Conservation (phyloP, 352 stramenopile genomes). For the Globisporangium alternatum region DNA sequence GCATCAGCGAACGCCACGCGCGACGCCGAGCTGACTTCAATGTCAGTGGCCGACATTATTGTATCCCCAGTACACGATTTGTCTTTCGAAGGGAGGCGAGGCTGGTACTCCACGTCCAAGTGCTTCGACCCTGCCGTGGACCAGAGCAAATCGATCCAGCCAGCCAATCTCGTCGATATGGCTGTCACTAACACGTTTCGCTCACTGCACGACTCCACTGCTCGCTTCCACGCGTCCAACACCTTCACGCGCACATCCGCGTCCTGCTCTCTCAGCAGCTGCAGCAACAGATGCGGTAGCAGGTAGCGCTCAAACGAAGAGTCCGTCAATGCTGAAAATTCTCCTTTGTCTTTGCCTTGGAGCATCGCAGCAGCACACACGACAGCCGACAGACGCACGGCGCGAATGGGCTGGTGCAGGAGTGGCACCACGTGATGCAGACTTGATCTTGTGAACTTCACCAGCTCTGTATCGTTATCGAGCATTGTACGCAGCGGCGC, state of each 20-base stretch:
- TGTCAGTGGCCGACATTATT: not conserved
- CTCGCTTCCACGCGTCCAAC: conserved; percentile 37
- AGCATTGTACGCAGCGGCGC: conserved; percentile 21
- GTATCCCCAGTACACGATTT: not conserved
- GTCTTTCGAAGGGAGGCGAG: conserved; percentile 2
- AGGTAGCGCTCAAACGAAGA: conserved; percentile 23
- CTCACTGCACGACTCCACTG: conserved; percentile 26
- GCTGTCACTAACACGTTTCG: conserved; percentile 22
- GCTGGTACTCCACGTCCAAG: conserved; percentile 27
- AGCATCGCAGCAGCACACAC: conserved; percentile 50
- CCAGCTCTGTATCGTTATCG: conserved; percentile 22
- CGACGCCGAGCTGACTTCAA: conserved; percentile 26
- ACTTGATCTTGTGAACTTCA: conserved; percentile 26
- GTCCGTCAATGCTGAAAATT: not conserved
- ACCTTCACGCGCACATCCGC: conserved; percentile 26
- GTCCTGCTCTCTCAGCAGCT: conserved; percentile 52
- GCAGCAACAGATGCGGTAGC: conserved; percentile 58
- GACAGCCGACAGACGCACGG: conserved; percentile 41
- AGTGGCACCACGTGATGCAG: conserved; percentile 41
- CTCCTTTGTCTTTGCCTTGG: not conserved
- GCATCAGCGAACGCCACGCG: conserved; percentile 61
- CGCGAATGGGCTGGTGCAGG: conserved; percentile 51
- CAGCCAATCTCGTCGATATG: conserved; percentile 19
- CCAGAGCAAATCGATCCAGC: conserved; percentile 60
- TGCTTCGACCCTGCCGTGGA: conserved; percentile 25